phyloP scores from a whole-genome alignment of 768 basidiomycete species.

The Pholiota conissans region DNA sequence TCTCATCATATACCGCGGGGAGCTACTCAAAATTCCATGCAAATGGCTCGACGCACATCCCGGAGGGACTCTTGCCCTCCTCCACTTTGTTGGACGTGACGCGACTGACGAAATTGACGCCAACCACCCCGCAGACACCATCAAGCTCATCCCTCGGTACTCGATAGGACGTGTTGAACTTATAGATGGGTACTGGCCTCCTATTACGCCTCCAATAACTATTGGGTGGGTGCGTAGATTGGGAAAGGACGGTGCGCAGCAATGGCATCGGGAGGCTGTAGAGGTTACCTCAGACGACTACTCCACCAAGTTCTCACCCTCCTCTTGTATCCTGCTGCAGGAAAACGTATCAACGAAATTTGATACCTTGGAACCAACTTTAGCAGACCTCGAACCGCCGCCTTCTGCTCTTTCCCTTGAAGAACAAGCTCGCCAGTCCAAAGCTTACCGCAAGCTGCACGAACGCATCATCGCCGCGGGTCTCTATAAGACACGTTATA shows the following conservation, averaged over 20 bases:
- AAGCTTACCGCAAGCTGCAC: conserved; percentile 81
- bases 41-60: conserved; percentile 88
- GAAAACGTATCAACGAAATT: conserved; percentile 33
- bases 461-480: conserved; percentile 72
- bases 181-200: conserved; percentile 69
- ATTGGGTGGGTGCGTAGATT: conserved; percentile 78
- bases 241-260: too few species aligned
- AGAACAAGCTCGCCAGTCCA: conserved; percentile 65
- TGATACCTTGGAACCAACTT: conserved; percentile 32
- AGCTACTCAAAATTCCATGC: conserved; percentile 64
- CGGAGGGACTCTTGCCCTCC: conserved; percentile 83
- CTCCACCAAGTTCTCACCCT: conserved; percentile 28
- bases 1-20: conserved; percentile 71
- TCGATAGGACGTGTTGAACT: conserved; percentile 69
- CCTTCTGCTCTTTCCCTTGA: conserved; percentile 57
- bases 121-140: conserved; percentile 70
- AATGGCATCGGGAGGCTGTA: conserved; percentile 67
- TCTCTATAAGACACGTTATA: conserved; percentile 80
- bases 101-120: conserved; percentile 94
- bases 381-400: conserved; percentile 51
- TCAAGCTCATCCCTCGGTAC: conserved; percentile 59
- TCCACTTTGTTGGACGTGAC: conserved; percentile 95
- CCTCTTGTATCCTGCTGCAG: conserved; percentile 65
- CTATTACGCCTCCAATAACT: too few species aligned
- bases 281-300: conserved; percentile 34